Conservation (phyloP, 129 eudicot species). For the Flaveria brownii region DNA sequence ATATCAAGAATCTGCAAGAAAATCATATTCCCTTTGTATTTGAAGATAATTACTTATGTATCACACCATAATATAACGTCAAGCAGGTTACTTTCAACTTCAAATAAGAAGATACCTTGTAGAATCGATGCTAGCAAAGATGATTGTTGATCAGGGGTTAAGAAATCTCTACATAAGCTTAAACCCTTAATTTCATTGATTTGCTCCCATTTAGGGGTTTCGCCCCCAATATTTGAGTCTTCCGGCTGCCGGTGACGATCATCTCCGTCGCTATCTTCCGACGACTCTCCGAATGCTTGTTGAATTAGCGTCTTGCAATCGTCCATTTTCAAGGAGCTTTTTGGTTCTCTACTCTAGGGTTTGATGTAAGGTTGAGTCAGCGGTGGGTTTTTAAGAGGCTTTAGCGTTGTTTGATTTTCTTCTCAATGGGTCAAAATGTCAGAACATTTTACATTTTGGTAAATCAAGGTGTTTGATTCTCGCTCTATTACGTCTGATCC, state of each 20-base stretch:
- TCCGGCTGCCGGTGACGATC: slow-evolving; percentile 26
- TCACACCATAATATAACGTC: slow-evolving; percentile 1
- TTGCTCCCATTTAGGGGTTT: slow-evolving; percentile 55
- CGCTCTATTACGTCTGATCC: too few relatives aligned
- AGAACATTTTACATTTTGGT: too few relatives aligned
- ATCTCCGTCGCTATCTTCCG: slow-evolving; percentile 45
- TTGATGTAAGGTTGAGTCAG: background rate
- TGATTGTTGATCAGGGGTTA: slow-evolving; percentile 61
- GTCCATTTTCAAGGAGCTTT: slow-evolving; percentile 17
- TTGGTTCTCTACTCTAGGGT: slow-evolving; percentile 17
- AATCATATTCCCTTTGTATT: background rate
- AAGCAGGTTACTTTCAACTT: background rate
- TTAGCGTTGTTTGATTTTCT: too few relatives aligned
- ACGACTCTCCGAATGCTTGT: slow-evolving; percentile 49
- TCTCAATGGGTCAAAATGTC: too few relatives aligned
- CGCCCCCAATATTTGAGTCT: background rate
- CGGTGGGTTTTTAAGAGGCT: too few relatives aligned
- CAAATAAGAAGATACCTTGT: slow-evolving; percentile 42
- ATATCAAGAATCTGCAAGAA: slow-evolving; percentile 7
- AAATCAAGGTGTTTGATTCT: too few relatives aligned
- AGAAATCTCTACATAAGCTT: slow-evolving; percentile 63
- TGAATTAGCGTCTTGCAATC: slow-evolving; percentile 28
- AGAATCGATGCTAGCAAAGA: slow-evolving; percentile 57
- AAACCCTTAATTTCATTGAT: slow-evolving; percentile 57
- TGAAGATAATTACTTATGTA: background rate